Conservation (phyloP, 306 rosid genomes). For the Quercus mongolica region DNA sequence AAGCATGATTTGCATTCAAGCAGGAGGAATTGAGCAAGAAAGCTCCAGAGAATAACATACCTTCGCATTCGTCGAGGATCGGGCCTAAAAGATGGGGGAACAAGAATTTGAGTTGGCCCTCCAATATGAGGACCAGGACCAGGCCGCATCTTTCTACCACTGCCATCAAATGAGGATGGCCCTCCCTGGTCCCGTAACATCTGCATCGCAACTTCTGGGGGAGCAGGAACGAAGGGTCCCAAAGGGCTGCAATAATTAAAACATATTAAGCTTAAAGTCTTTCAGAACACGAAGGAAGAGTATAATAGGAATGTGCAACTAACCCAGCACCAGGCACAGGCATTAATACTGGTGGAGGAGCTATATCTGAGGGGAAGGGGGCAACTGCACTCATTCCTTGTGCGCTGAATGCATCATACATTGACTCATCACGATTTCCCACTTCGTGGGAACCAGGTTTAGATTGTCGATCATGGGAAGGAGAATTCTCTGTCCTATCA, state of each 20-base stretch:
- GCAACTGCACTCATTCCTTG: conserved; percentile 57
- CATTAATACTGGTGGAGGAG: conserved; percentile 92
- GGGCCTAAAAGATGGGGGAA: conserved; percentile 73
- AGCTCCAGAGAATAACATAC: conserved; percentile 35
- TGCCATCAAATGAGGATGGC: conserved; percentile 75
- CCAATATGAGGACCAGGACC: conserved; percentile 81
- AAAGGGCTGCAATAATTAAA: conserved; percentile 64
- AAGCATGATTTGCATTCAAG: not conserved
- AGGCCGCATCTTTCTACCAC: conserved; percentile 67
- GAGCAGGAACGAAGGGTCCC: conserved; percentile 99
- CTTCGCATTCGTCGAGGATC: conserved; percentile 95
- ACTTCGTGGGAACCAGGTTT: conserved; percentile 58
- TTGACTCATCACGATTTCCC: conserved; percentile 78
- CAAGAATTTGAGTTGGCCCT: conserved; percentile 81
- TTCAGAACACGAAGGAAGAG: conserved; percentile 4
- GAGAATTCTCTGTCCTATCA: conserved; percentile 66
- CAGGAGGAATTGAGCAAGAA: not conserved
- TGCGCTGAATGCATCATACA: conserved; percentile 76
- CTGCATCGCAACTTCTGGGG: conserved; percentile 99
- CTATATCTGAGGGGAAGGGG: conserved; percentile 75
- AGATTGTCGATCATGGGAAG: conserved; percentile 58
- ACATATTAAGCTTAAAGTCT: conserved; percentile 4
- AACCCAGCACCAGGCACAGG: conserved; percentile 99
- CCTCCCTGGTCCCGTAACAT: conserved; percentile 98
- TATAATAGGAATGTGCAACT: conserved; percentile 18